Evolutionary conservation across 2,329 filamentous ascomycete species (phyloP).

Genomic region (Fusarium protoensiforme): DNA sequence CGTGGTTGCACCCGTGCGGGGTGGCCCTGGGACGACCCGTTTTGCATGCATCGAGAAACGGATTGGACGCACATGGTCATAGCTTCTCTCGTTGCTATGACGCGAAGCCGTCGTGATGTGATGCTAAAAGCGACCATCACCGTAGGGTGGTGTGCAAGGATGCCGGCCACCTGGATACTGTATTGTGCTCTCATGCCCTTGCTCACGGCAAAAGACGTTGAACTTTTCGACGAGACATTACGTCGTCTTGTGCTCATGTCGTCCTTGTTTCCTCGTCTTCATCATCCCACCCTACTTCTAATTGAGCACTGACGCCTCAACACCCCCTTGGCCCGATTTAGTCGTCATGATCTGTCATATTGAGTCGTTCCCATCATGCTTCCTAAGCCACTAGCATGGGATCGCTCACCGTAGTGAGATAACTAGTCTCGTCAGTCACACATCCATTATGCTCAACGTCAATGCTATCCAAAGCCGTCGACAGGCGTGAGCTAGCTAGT

Average conservation of each 20-base stretch:
- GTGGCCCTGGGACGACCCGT: slow-evolving; percentile 1
- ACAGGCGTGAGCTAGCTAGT: background rate
- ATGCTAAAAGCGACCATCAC: slow-evolving; percentile 15
- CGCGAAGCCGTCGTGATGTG: background rate
- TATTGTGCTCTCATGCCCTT: background rate
- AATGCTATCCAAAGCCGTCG: background rate
- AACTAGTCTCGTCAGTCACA: background rate
- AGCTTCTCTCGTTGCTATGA: background rate
- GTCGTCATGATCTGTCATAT: slow-evolving; percentile 25
- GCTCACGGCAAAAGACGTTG: slow-evolving; percentile 4
- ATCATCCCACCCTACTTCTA: background rate
- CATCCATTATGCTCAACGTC: background rate
- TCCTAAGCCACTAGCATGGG: background rate
- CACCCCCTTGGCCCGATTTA: background rate
- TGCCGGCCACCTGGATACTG: slow-evolving; percentile 16
- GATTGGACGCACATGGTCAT: background rate
- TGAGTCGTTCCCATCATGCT: background rate
- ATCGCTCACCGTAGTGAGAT: background rate
- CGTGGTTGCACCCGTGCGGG: background rate
- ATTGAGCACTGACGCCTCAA: background rate
- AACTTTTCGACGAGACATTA: background rate
- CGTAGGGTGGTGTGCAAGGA: slow-evolving; percentile 9
- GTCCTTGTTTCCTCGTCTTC: background rate
- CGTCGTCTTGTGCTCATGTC: background rate
- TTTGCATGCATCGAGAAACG: background rate